Evolutionary conservation across 1,139 yeast species (phyloP).

Genomic region (Pichia sp.): DNA sequence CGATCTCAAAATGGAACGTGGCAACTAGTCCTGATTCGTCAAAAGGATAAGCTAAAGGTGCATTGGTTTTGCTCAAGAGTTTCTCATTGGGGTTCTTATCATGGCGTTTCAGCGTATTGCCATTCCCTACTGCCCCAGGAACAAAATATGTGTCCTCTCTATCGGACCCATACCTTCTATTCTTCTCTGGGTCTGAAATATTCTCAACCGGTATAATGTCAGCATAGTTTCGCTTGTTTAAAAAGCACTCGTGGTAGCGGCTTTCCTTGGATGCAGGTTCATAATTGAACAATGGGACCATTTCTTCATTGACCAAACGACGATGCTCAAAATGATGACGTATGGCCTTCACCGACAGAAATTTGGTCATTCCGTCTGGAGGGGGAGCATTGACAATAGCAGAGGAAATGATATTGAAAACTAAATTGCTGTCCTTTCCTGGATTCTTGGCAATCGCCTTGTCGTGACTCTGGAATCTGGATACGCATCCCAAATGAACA

Average conservation of each 20-base stretch:
- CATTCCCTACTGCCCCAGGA: conserved; percentile 8
- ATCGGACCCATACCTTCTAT: conserved; percentile 6
- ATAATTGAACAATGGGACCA: conserved; percentile 57
- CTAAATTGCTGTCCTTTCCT: conserved; percentile 63
- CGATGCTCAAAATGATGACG: conserved; percentile 51
- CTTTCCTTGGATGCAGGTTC: conserved; percentile 33
- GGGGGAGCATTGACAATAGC: conserved; percentile 94
- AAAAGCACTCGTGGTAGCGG: conserved; percentile 50
- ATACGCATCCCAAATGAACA: conserved; percentile 82
- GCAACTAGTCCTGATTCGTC: conserved; percentile 54
- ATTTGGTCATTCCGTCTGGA: conserved; percentile 72
- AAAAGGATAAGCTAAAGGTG: conserved; percentile 39
- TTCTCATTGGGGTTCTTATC: background rate
- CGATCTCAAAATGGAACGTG: conserved; percentile 64
- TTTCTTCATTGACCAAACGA: conserved; percentile 46
- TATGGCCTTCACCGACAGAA: conserved; percentile 54
- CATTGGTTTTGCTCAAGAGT: conserved; percentile 12
- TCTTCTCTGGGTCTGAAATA: conserved; percentile 12
- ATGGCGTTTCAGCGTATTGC: background rate
- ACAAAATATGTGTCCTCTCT: background rate
- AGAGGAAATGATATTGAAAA: conserved; percentile 77
- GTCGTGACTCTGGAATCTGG: conserved; percentile 59
- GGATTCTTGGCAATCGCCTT: conserved; percentile 38
- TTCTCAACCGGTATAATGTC: conserved; percentile 38
- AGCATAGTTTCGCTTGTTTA: conserved; percentile 78